Base-by-base conservation (phyloP, 2,329 filamentous ascomycete species). In the Botrytis sinoallii region DNA sequence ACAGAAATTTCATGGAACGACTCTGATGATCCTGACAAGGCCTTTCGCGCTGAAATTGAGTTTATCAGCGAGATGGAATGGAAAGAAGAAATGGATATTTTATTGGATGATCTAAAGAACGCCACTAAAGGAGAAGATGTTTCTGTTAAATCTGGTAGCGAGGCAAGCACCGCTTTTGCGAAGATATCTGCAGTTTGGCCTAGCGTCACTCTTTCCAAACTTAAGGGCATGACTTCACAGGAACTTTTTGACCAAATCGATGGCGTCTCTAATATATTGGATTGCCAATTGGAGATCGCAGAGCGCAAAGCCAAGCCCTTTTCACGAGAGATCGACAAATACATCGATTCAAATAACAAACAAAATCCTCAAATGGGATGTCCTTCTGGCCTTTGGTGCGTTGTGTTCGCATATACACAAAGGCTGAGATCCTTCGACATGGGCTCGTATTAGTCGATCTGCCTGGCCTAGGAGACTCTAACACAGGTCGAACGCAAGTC, bases 1-100 rank as follows among this genome's bases (percentile, higher is more conserved):
- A 72, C 63, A 3, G 63, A 72, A 14, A 72, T 72, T 1, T 72
- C 70, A 8, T 72, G 61, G 61, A 72, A 72, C 40, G 38, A 59
- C 1, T 68, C 70, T 0, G 61, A 72, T 16, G 63, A 67, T 40
- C 46, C 63, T 0, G 29, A 60, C 3, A 35, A 38, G 10, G 48
- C 32, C 5, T 67, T 59, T 1, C 52, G 46, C 5, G 60, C 70
- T 40, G 70, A 72, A 5, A 72, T 68, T 9, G 63, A 72, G 25
- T 72, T 72, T 25, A 68, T 72, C 0, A 29, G 22, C 10, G 60
- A 44, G 7, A 14, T 0, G 1, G 70, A 72, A 32, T 68, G 70
- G 70, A 35, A 38, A 10, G 16, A 1, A 1, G 70, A 72, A 18
- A 59, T 72, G 22, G 38, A 48, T 0, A 25, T 72, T 0, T 3